Evolutionary conservation across 2,329 filamentous ascomycete species (phyloP).

Genomic region (Colletotrichum ledebouriae): DNA sequence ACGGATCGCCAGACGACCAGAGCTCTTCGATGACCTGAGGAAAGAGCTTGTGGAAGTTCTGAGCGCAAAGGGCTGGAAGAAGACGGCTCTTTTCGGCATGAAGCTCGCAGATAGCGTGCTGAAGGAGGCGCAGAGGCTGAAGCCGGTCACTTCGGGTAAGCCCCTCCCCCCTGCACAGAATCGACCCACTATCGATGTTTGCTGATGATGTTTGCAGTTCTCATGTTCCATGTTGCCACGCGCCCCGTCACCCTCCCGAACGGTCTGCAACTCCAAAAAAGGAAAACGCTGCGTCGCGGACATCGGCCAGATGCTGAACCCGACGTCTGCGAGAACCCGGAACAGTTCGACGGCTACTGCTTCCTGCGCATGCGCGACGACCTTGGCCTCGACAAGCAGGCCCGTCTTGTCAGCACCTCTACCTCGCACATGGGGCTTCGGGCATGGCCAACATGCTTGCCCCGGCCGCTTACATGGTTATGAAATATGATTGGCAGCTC

Average conservation of each 20-base stretch:
- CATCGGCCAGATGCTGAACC: slow-evolving; percentile 16
- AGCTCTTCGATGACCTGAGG: slow-evolving; percentile 56
- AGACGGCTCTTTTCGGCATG: slow-evolving; percentile 54
- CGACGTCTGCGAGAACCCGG: slow-evolving; percentile 12
- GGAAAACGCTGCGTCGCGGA: slow-evolving; percentile 33
- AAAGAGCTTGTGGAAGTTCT: slow-evolving; percentile 54
- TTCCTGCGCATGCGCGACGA: slow-evolving; percentile 25
- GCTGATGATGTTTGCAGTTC: too few species aligned
- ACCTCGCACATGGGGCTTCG: slow-evolving; percentile 54
- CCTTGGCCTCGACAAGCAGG: slow-evolving; percentile 9
- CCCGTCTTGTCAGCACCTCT: slow-evolving; percentile 57
- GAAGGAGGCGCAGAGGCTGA: slow-evolving; percentile 54
- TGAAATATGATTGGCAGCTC: slow-evolving; percentile 37
- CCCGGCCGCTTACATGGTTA: slow-evolving; percentile 55
- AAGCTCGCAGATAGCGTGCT: slow-evolving; percentile 57
- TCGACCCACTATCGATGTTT: too few species aligned
- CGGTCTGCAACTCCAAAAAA: slow-evolving; percentile 25
- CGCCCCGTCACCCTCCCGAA: slow-evolving; percentile 14
- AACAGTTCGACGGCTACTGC: slow-evolving; percentile 16
- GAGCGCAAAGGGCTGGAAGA: slow-evolving; percentile 48
- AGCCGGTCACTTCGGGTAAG: slow-evolving; percentile 18
- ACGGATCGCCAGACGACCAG: slow-evolving; percentile 55
- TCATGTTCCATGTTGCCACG: slow-evolving; percentile 32
- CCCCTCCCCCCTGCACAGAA: too few species aligned
- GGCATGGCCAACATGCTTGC: slow-evolving; percentile 55